Conservation (phyloP, 2,329 filamentous ascomycete genomes). For the Gliomastix tumulicola region DNA sequence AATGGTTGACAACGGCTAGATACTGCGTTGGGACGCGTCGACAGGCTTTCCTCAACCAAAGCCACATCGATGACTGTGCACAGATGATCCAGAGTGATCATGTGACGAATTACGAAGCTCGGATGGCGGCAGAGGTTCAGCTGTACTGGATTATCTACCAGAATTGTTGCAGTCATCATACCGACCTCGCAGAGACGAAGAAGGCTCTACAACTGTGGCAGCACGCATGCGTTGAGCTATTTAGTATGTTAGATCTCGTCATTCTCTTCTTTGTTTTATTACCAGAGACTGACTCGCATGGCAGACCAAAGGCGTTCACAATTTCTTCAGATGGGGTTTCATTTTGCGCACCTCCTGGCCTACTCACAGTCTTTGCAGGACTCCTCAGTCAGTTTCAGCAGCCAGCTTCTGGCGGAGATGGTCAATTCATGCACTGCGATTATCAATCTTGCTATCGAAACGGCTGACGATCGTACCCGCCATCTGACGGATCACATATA, state of each 20-base stretch:
- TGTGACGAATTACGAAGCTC: constrained; percentile 13
- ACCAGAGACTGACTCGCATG: neutral
- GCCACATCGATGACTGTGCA: constrained; percentile 12
- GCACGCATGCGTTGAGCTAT: constrained; percentile 11
- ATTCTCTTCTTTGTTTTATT: neutral
- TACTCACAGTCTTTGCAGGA: constrained; percentile 14
- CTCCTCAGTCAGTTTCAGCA: constrained; percentile 6
- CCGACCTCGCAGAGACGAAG: constrained; percentile 6
- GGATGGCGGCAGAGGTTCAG: constrained; percentile 18
- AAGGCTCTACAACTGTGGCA: constrained; percentile 11
- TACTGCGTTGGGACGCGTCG: constrained; percentile 17
- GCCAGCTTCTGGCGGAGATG: constrained; percentile 12
- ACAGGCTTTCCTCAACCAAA: constrained; percentile 9
- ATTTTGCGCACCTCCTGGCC: constrained; percentile 16
- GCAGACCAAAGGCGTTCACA: constrained; percentile 17
- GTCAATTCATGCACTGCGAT: constrained; percentile 12
- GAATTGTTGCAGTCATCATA: constrained; percentile 6
- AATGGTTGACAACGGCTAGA: constrained; percentile 3
- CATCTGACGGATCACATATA: constrained; percentile 21
- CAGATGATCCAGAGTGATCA: constrained; percentile 5
- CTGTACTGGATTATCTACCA: constrained; percentile 18
- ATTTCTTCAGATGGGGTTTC: constrained; percentile 18
- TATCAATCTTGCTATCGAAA: constrained; percentile 18
- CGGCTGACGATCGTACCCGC: constrained; percentile 15
- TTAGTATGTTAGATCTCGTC: constrained; percentile 9